Evolutionary conservation across 2,329 filamentous ascomycete species (phyloP).

Genomic region (Cordyceps militaris): DNA sequence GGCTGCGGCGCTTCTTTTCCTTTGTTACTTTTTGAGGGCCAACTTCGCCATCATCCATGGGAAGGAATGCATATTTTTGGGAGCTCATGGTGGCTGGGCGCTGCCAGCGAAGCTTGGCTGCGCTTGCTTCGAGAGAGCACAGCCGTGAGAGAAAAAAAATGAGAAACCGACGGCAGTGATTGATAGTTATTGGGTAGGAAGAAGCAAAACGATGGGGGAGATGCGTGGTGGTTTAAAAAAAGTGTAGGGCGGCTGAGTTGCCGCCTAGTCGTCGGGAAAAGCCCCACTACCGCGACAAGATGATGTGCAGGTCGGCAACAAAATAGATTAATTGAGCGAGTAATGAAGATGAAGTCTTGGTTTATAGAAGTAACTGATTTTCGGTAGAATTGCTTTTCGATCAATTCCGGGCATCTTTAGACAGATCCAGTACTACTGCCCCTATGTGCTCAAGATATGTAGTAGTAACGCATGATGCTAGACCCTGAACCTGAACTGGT

Average conservation of each 20-base stretch:
- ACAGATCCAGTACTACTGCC: no score
- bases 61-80: constrained; percentile 60
- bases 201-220: neutral
- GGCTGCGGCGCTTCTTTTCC: constrained; percentile 39
- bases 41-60: constrained; percentile 60
- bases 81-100: constrained; percentile 34
- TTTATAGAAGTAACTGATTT: no score
- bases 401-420: no score
- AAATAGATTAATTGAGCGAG: neutral
- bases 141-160: no score
- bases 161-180: neutral
- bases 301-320: neutral
- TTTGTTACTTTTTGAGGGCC: constrained; percentile 45
- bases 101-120: neutral
- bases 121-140: neutral
- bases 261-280: neutral
- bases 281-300: neutral
- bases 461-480: no score
- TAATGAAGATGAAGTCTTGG: neutral
- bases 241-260: constrained; percentile 5
- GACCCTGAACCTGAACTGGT: no score
- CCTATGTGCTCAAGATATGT: no score
- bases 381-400: no score
- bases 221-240: neutral
- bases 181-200: neutral